phyloP scores from a whole-genome alignment of 2,329 filamentous ascomycete species.

The Spiromastix sp. region DNA sequence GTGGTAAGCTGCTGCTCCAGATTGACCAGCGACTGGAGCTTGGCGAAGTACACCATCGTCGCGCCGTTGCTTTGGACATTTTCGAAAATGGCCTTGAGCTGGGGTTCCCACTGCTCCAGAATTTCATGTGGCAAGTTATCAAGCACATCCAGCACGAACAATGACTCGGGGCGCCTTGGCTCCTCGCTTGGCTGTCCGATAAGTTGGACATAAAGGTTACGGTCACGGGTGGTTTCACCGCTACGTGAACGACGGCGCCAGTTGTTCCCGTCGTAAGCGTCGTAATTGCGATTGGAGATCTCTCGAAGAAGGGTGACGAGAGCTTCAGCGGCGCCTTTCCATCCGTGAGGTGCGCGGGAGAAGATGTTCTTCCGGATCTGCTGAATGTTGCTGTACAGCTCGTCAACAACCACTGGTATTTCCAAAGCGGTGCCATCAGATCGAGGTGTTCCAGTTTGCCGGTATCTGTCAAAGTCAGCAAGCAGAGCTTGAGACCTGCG shows the following conservation, averaged over 20 bases:
- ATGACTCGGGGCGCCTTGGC: slow-evolving; percentile 7
- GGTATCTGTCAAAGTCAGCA: slow-evolving; percentile 30
- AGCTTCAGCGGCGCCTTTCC: slow-evolving; percentile 26
- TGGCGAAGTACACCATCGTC: slow-evolving; percentile 25
- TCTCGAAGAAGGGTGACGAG: slow-evolving; percentile 29
- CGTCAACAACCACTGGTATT: slow-evolving; percentile 22
- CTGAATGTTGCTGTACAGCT: slow-evolving; percentile 21
- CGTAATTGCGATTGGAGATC: slow-evolving; percentile 28
- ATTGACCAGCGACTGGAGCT: slow-evolving; percentile 22
- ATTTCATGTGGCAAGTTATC: slow-evolving; percentile 22
- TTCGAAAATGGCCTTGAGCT: slow-evolving; percentile 21
- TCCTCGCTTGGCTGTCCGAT: slow-evolving; percentile 24
- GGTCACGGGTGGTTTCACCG: slow-evolving; percentile 30
- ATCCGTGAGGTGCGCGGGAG: slow-evolving; percentile 25
- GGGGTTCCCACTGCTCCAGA: slow-evolving; percentile 20
- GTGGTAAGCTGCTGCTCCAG: slow-evolving; percentile 1
- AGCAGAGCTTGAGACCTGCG: slow-evolving; percentile 25
- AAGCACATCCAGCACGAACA: slow-evolving; percentile 32
- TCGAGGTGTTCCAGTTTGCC: slow-evolving; percentile 20
- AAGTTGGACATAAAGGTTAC: slow-evolving; percentile 32
- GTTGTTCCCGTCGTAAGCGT: slow-evolving; percentile 26
- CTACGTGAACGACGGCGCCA: slow-evolving; percentile 24
- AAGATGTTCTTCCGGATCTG: slow-evolving; percentile 24
- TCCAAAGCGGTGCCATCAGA: slow-evolving; percentile 15
- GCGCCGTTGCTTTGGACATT: slow-evolving; percentile 37